These are phyloP conservation scores for Pugionium cornutum DNA, from an alignment of 345 rosid genomes.

Conservation along the genomic window DNA sequence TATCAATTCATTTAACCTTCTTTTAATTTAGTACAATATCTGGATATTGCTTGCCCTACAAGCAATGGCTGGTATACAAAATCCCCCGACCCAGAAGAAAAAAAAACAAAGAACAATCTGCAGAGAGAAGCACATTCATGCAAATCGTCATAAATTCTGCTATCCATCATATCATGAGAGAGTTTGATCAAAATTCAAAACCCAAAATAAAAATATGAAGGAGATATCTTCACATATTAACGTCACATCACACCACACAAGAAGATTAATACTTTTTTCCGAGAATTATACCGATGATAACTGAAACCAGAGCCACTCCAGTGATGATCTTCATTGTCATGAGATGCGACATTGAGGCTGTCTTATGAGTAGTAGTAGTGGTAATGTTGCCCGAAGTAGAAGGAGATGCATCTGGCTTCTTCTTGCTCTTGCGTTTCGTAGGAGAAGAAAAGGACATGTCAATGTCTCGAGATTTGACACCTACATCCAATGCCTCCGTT, in stretches of 20 bases:
- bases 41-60: slow-evolving; percentile 37
- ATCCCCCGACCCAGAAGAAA: slow-evolving; percentile 8
- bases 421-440: slow-evolving; percentile 73
- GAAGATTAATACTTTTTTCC: slow-evolving; percentile 72
- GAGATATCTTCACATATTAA: slow-evolving; percentile 31
- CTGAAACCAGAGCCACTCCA: slow-evolving; percentile 72
- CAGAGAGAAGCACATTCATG: slow-evolving; percentile 35
- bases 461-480: slow-evolving; percentile 74
- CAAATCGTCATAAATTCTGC: slow-evolving; percentile 6
- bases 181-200: slow-evolving; percentile 35
- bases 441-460: slow-evolving; percentile 59
- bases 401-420: slow-evolving; percentile 58
- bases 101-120: slow-evolving; percentile 19
- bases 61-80: slow-evolving; percentile 25
- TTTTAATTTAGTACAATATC: slow-evolving; percentile 17
- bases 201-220: slow-evolving; percentile 1
- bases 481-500: slow-evolving; percentile 45
- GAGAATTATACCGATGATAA: slow-evolving; percentile 69
- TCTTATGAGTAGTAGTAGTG: slow-evolving; percentile 33
- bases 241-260: slow-evolving; percentile 23
- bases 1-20: slow-evolving; percentile 26
- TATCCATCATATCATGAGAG: slow-evolving; percentile 19
- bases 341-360: slow-evolving; percentile 41
- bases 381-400: slow-evolving; percentile 40
- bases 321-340: slow-evolving; percentile 54